Base-by-base conservation (phyloP, 345 rosid species). In the Moringa oleifera region DNA sequence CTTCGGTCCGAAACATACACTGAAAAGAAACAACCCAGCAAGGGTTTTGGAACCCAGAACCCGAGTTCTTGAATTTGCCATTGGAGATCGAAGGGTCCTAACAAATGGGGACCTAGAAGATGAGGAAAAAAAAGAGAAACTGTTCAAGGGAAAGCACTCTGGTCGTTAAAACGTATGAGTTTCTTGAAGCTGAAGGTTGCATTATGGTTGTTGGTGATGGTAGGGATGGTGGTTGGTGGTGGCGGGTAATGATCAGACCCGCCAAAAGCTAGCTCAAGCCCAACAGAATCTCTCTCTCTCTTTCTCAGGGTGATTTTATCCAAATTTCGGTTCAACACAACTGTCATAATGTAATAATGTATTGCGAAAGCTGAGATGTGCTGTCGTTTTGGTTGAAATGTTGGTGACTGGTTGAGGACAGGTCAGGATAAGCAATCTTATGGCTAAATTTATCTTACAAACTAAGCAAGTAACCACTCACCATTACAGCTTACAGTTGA, bases 181-280 rank as follows among this genome's bases (percentile, higher is more conserved):
- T 77, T 57, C 96, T 88, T 86, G 75, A 59, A 54, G 55, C 21
- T 65, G 65, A 82, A 82, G 84, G 60, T 16, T 71, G 47, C 63
- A 76, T 74, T 41, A 73, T 68, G 53, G 58, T 28, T 23, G 56
- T 23, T 71, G 77, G 68, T 73, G 79, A 65, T 67, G 77, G 74
- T 71, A 78, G 75, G 61, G 64, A 72, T 66, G 67, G 81, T 73
- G 62, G 80, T 63, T 75, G 79, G 65, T 72, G 83, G 59, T 72
- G 85, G 81, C 36, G 68, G 79, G 75, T 78, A 71, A 64, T 78
- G 73, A 76, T 82, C 76, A 77, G 72, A 62, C 74, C 64, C 73
- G 59, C 75, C 70, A 70, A 41, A 65, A 55, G 47, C 63, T 20
- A 56, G 28, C 46, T 65, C 62, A 58, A 15, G 41, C 55, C 64